Evolutionary conservation across 169 alveolate genomes (phyloP), one percentile per base, ranked within the genome.

Genomic region (Haemoproteus tartakovskyi): DNA sequence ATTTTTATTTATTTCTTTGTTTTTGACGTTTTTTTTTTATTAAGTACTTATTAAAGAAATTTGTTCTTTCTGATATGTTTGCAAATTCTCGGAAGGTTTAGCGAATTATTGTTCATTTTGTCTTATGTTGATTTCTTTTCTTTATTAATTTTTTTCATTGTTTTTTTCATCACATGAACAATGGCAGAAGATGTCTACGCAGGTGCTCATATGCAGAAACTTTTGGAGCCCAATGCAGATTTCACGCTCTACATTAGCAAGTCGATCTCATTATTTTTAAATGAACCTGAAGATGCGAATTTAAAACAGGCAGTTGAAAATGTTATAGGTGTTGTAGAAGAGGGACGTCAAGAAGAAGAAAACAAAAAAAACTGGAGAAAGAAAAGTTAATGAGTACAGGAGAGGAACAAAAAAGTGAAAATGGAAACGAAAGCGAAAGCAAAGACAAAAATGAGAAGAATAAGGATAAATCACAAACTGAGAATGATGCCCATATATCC

Each of bases 161-260:
- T n/a, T n/a, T n/a, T n/a, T n/a, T n/a, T n/a, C n/a, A n/a, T n/a
- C n/a, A n/a, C n/a, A n/a, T n/a, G n/a, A n/a, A n/a, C n/a, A n/a
- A n/a, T n/a, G n/a, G n/a, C n/a, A n/a, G 84, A 74, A 22, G 62
- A 74, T 14, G 78, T 57, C 12, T 74, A 38, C 46, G 84, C 74
- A 0, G 84, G 84, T 1, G 21, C 60, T 2, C 57, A 78, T 26
- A 43, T 59, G 0, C 84, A 74, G 29, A 74, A 62, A 21, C 54
- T 74, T 1, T 74, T 74, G 24, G 84, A 74, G 21, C 84, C 84
- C 16, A 74, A 74, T 30, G 46, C 33, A 16, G 84, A 74, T 9
- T 40, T 74, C 30, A 16, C 84, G 5, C 61, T 43, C 50, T 74
- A 62, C 9, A 48, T 57, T 19, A 74, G 57, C 45, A 74, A 74